Base-by-base conservation (phyloP, 2,329 filamentous ascomycete genomes). In the Colletotrichum tropicicola region DNA sequence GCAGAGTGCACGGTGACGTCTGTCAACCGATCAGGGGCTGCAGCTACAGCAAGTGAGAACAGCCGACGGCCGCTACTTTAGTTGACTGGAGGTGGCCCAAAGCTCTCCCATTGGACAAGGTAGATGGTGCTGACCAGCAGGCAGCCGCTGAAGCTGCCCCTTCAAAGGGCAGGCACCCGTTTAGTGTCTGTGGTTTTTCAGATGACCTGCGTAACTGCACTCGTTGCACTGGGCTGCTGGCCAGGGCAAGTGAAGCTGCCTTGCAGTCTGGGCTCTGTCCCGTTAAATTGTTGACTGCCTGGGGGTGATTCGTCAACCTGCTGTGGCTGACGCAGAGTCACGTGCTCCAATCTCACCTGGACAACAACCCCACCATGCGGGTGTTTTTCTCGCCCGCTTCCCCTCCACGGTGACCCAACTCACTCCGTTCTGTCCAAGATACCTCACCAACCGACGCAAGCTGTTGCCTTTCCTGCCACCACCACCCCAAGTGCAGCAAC, bases 291-390 rank as follows among this genome's bases (percentile, higher is more conserved):
- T 58, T 49, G 39, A 63, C 43, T 65, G 57, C 39, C 25, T 59
- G 30, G 63, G 59, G 45, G 43, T 59, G 37, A 68, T 68, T 68
- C 66, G 66, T 68, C 66, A 68, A 68, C 66, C 37, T 43, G 25
- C 48, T 47, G 65, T 54, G 60, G 60, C 65, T 65, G 60, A 67
- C 60, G 61, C 63, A 61, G 43, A 53, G 65, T 68, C 67, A 68
- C 67, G 67, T 68, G 67, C 60, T 41, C 27, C 23, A 60, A 55
- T 67, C 67, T 68, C 65, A 68, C 67, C 65, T 49, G 48, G 67
- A 66, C 62, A 65, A 65, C 67, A 68, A 68, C 67, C 67, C 67
- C 67, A 68, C 67, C 67, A 68, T 62, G 67, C 52, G 65, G 60
- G 65, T 68, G 67, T 68, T 68, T 68, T 68, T 68, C 59, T 68